phyloP scores from a whole-genome alignment of 2,329 filamentous ascomycete genomes.

The Colletotrichum limetticola region DNA sequence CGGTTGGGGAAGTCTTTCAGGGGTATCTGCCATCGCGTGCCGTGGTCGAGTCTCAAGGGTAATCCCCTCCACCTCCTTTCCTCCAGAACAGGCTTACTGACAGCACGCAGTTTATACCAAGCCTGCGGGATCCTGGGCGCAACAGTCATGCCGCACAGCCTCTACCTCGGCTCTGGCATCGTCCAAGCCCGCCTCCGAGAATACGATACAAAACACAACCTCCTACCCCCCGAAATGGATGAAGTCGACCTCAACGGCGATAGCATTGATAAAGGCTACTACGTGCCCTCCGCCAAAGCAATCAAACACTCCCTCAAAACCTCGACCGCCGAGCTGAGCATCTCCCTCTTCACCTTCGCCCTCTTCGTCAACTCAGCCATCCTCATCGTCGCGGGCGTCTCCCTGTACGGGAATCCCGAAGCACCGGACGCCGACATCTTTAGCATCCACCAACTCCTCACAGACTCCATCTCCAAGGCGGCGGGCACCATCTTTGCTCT shows the following conservation, averaged over 20 bases:
- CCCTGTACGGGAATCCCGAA: conserved; percentile 71
- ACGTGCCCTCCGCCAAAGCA: conserved; percentile 77
- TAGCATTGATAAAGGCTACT: conserved; percentile 63
- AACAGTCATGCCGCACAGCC: conserved; percentile 77
- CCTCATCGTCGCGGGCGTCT: conserved; percentile 82
- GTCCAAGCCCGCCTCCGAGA: conserved; percentile 74
- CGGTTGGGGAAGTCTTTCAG: conserved; percentile 68
- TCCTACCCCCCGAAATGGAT: conserved; percentile 50
- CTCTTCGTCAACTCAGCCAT: conserved; percentile 88
- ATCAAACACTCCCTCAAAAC: conserved; percentile 80
- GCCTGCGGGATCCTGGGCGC: conserved; percentile 82
- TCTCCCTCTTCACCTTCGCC: conserved; percentile 84
- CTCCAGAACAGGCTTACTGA: too few species aligned
- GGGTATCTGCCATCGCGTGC: conserved; percentile 73
- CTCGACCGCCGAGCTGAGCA: conserved; percentile 74
- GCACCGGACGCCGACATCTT: conserved; percentile 82
- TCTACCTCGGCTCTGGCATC: conserved; percentile 76
- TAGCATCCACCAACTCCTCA: conserved; percentile 80
- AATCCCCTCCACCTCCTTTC: neutral
- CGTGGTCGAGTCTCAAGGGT: conserved; percentile 66
- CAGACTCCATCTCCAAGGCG: conserved; percentile 73
- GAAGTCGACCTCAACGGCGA: conserved; percentile 37
- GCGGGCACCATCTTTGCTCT: conserved; percentile 88
- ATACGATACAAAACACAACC: conserved; percentile 69
- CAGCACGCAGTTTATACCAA: conserved; percentile 63